Conservation (phyloP, 352 stramenopile species). For the Phytophthora fragariae region DNA sequence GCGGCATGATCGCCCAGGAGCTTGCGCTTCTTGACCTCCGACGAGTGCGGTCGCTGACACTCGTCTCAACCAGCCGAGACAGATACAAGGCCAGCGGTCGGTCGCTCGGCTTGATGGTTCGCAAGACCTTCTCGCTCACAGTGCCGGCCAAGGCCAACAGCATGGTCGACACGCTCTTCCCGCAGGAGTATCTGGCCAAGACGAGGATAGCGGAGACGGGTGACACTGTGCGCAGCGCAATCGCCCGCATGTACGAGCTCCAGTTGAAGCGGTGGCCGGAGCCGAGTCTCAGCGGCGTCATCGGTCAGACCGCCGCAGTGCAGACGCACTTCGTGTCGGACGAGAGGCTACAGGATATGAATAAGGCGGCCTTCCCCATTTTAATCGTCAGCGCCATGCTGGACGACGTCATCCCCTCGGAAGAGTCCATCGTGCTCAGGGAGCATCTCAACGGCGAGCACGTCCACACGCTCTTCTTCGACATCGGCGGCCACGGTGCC, state of each 20-base stretch:
- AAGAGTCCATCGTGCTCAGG: constrained; percentile 47
- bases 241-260: constrained; percentile 38
- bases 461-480: constrained; percentile 56
- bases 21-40: constrained; percentile 50
- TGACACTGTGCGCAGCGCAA: constrained; percentile 37
- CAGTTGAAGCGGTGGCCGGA: constrained; percentile 36
- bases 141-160: constrained; percentile 40
- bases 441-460: constrained; percentile 49
- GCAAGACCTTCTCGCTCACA: constrained; percentile 50
- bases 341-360: constrained; percentile 52
- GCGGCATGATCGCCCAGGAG: constrained; percentile 70
- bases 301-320: constrained; percentile 45
- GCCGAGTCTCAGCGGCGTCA: constrained; percentile 35
- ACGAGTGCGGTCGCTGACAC: constrained; percentile 58
- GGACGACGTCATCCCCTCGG: constrained; percentile 56
- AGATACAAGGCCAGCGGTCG: constrained; percentile 51
- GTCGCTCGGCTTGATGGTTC: constrained; percentile 43
- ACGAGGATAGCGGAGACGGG: constrained; percentile 47
- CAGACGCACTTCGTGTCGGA: constrained; percentile 62
- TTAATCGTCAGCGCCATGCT: constrained; percentile 56
- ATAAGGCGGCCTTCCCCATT: constrained; percentile 52
- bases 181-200: constrained; percentile 32
- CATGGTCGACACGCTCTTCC: constrained; percentile 53
- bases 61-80: constrained; percentile 62
- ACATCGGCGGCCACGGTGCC: constrained; percentile 53